Conservation (phyloP, 2,329 filamentous ascomycete species). For the Hypomyces perniciosus region DNA sequence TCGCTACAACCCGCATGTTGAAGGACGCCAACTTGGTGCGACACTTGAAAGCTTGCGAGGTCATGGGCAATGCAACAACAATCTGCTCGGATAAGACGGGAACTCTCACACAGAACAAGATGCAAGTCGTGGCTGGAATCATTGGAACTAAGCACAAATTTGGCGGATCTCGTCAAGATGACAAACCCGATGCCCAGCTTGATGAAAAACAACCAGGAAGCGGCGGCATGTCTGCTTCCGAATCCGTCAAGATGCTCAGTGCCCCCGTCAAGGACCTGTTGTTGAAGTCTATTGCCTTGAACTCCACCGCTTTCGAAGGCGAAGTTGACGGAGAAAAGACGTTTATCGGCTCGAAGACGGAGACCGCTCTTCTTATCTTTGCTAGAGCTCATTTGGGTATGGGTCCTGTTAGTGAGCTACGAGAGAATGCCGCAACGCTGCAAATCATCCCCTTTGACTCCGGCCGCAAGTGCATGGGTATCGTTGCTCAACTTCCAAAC, state of each 20-base stretch:
- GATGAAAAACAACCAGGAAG: not conserved
- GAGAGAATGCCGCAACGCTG: conserved; percentile 37
- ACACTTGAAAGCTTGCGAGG: conserved; percentile 62
- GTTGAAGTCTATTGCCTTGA: conserved; percentile 44
- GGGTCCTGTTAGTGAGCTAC: conserved; percentile 36
- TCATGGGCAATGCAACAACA: conserved; percentile 66
- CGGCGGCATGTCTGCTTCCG: not conserved
- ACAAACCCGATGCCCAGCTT: conserved; percentile 5
- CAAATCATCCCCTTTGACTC: conserved; percentile 50
- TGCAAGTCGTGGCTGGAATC: conserved; percentile 20
- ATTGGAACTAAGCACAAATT: conserved; percentile 11
- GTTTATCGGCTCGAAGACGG: conserved; percentile 50
- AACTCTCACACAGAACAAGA: conserved; percentile 27
- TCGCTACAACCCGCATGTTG: conserved; percentile 63
- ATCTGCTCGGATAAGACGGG: conserved; percentile 63
- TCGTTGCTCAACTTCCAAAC: conserved; percentile 40
- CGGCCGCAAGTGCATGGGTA: conserved; percentile 47
- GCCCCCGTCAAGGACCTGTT: conserved; percentile 28
- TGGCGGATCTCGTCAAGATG: not conserved
- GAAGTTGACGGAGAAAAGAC: conserved; percentile 33
- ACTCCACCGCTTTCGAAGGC: conserved; percentile 50
- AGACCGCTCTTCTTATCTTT: conserved; percentile 46
- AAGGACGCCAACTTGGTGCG: conserved; percentile 66
- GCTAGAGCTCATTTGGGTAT: conserved; percentile 44
- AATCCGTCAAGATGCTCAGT: conserved; percentile 14